Base-by-base conservation (phyloP, 2,329 filamentous ascomycete genomes). In the Immersiporthe knoxdaviesiana region DNA sequence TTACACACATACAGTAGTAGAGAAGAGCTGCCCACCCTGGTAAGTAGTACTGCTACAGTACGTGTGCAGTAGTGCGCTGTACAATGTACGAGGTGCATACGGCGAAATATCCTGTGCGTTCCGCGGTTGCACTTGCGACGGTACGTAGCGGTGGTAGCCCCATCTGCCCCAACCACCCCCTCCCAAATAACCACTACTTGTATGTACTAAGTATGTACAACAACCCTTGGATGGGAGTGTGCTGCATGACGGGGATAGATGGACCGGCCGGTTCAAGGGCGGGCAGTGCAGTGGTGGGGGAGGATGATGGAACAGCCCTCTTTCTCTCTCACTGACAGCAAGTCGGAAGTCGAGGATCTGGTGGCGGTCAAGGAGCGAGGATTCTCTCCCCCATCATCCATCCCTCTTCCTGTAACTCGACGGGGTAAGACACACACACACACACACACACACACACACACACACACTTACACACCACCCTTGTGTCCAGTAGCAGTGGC, bases 91-190 rank as follows among this genome's bases (percentile, higher is more conserved):
- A 65, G 52, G 69, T 71, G 69, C 69, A 71, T 65, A 66, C 69
- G 69, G 69, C 69, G 63, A 71, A 63, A 66, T 69, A 60, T 69
- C 67, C 68, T 68, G 66, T 68, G 68, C 68, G 65, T 66, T 68
- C 68, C 67, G 69, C 63, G 66, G 69, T 65, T 63, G 62, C 69
- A 68, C 69, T 71, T 71, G 69, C 54, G 59, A 61, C 65, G 35
- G 39, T 67, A 63, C 63, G 69, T 58, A 68, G 66, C n/a, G n/a
- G n/a, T n/a, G n/a, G n/a, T n/a, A n/a, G n/a, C n/a, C n/a, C 66
- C 63, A 41, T 11, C 66, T 63, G 60, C 65, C 63, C 63, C 58
- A 35, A 52, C 63, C 69, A 27, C 35, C 64, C 52, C 54, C 32
- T 27, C 41, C 35, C 35, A 3, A 35, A 35, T 3, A 35, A 3